A percentile compares a stretch with the other conserved stretches of the same genome.
Conservation (phyloP, 2,329 filamentous ascomycete species). For the Xylaria sp. region DNA sequence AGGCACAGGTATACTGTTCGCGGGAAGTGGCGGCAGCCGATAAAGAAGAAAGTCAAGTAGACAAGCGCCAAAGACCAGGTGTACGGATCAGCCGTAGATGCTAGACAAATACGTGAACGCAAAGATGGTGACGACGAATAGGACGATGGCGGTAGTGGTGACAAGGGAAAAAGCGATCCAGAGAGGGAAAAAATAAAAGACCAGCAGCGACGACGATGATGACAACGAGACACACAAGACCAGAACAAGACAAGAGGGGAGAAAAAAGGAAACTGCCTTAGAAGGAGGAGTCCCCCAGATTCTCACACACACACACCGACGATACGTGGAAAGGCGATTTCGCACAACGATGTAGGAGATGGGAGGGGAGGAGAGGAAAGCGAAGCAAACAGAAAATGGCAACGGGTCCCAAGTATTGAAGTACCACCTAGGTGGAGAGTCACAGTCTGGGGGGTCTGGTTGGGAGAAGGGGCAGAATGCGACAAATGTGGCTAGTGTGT, state of each 20-base stretch:
- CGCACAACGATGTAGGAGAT: conserved; percentile 51
- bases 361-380: conserved; percentile 48
- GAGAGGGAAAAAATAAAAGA: conserved; percentile 46
- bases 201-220: conserved; percentile 44
- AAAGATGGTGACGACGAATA: conserved; percentile 42
- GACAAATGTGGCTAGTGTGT: conserved; percentile 31
- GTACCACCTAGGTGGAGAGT: conserved; percentile 38
- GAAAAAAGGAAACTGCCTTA: conserved; percentile 56
- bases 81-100: conserved; percentile 36
- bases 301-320: conserved; percentile 54
- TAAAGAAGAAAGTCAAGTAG: conserved; percentile 38
- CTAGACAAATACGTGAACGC: conserved; percentile 36
- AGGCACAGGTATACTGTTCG: conserved; percentile 28
- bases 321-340: conserved; percentile 51
- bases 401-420: conserved; percentile 42
- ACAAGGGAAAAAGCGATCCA: conserved; percentile 44
- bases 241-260: conserved; percentile 42
- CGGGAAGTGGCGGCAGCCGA: conserved; percentile 34
- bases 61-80: conserved; percentile 38
- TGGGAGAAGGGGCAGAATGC: conserved; percentile 22
- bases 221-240: conserved; percentile 46
- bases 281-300: conserved; percentile 54
- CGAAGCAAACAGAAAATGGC: conserved; percentile 45
- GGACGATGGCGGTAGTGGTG: conserved; percentile 40
- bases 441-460: conserved; percentile 11